phyloP scores from a whole-genome alignment of 2,329 filamentous ascomycete species.

The Penicillium sp. region DNA sequence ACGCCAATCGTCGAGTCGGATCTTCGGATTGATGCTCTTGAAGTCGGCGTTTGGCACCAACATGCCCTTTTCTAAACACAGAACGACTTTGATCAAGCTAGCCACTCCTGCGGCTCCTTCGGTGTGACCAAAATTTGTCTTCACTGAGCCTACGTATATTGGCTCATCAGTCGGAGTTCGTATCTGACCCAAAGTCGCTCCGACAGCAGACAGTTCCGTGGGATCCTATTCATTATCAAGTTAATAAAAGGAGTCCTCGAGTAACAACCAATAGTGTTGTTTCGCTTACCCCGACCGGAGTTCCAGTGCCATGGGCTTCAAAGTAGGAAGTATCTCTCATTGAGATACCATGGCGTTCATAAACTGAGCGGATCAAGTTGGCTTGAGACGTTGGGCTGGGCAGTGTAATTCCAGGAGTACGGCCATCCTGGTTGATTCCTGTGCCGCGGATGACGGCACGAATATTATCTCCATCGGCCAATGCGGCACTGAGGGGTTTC shows the following conservation, averaged over 20 bases:
- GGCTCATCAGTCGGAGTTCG: slow-evolving; percentile 14
- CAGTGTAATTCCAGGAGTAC: slow-evolving; percentile 40
- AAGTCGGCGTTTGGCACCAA: slow-evolving; percentile 49
- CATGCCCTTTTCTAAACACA: slow-evolving; percentile 40
- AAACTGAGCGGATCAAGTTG: slow-evolving; percentile 36
- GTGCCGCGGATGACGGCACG: slow-evolving; percentile 25
- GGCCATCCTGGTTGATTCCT: slow-evolving; percentile 33
- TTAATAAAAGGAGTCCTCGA: background rate
- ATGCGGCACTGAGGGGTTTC: slow-evolving; percentile 47
- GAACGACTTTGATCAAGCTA: slow-evolving; percentile 47
- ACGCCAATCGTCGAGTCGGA: slow-evolving; percentile 31
- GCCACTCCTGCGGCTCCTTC: slow-evolving; percentile 53
- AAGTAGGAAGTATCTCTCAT: slow-evolving; percentile 29
- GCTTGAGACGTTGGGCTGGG: slow-evolving; percentile 39
- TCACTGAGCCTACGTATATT: slow-evolving; percentile 30
- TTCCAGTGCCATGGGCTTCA: slow-evolving; percentile 44
- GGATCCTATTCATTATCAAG: slow-evolving; percentile 9
- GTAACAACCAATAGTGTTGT: rapidly evolving
- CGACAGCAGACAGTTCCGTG: slow-evolving; percentile 17
- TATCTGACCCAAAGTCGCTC: slow-evolving; percentile 13
- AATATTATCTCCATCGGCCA: slow-evolving; percentile 45
- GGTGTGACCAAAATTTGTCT: slow-evolving; percentile 45
- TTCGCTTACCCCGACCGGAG: slow-evolving; percentile 27
- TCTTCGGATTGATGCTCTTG: slow-evolving; percentile 40
- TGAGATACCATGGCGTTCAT: slow-evolving; percentile 23